A percentile compares a stretch with the other conserved stretches of the same genome.
phyloP scores from a whole-genome alignment of 1,284 basidiomycete species.

The Sanghuangporus weigelae region DNA sequence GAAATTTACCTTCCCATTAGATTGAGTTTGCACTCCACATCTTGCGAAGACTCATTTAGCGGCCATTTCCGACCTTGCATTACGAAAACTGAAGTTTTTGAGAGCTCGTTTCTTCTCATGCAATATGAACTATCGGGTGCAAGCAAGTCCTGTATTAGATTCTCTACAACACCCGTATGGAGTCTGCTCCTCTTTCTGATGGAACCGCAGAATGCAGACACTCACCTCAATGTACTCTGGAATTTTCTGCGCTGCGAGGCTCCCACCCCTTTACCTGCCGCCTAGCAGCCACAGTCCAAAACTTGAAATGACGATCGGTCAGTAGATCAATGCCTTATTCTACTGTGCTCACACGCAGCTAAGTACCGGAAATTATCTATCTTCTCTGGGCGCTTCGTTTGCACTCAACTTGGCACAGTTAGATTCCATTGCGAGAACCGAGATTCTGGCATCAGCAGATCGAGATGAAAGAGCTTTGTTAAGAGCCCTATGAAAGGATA shows the following conservation, averaged over 20 bases:
- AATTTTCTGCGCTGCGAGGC: not conserved
- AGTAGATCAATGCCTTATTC: conserved; percentile 2
- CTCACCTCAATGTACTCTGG: not conserved
- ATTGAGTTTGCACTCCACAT: conserved; percentile 4
- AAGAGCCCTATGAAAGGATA: not conserved
- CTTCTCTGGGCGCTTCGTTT: conserved; percentile 3
- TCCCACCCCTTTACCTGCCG: not conserved
- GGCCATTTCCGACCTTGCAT: conserved; percentile 2
- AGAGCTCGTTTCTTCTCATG: conserved; percentile 10
- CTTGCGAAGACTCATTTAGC: not conserved
- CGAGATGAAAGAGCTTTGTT: not conserved
- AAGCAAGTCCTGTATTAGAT: not conserved
- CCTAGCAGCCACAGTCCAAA: not conserved
- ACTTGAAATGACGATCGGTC: not conserved
- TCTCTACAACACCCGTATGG: not conserved
- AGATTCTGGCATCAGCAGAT: not conserved
- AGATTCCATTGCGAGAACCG: not conserved
- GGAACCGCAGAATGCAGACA: not conserved
- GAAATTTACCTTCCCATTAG: not conserved
- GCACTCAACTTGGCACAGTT: not conserved
- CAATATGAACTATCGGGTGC: not conserved
- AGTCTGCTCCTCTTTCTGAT: conserved; percentile 8
- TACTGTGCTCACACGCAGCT: not conserved
- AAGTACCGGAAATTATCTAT: not conserved
- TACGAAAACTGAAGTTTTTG: not conserved